phyloP scores from a whole-genome alignment of 116 monocot genomes.

The Thalassia testudinum region DNA sequence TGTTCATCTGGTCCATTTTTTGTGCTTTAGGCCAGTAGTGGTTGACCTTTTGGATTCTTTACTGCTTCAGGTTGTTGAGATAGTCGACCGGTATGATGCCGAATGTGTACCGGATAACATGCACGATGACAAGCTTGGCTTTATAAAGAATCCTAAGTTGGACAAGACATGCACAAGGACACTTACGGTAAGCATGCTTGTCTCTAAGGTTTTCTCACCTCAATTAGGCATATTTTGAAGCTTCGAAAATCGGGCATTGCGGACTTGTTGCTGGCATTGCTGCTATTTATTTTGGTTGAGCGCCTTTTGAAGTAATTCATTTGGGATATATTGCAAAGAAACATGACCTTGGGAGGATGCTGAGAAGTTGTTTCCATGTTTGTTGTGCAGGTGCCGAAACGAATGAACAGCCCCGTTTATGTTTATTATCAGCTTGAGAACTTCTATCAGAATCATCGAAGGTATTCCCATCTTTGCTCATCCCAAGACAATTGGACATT shows the following conservation, averaged over 20 bases:
- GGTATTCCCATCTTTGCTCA: conserved; percentile 14
- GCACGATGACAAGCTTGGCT: conserved; percentile 31
- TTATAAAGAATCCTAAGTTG: conserved; percentile 23
- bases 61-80: conserved; percentile 68
- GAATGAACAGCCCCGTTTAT: conserved; percentile 55
- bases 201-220: background rate
- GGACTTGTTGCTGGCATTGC: too few species aligned
- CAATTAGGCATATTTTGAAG: too few species aligned
- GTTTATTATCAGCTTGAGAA: conserved; percentile 78
- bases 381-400: conserved; percentile 42
- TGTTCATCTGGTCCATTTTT: background rate
- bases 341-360: background rate
- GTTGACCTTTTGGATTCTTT: background rate
- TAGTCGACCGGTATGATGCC: conserved; percentile 61
- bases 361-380: background rate
- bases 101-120: conserved; percentile 38
- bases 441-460: conserved; percentile 82
- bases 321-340: too few species aligned
- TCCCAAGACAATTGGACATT: background rate
- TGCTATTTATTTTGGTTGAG: too few species aligned
- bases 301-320: too few species aligned
- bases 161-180: conserved; percentile 47
- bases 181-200: conserved; percentile 28
- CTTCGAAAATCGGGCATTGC: too few species aligned
- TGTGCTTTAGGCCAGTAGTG: background rate